Evolutionary conservation across 495 filamentous ascomycete species (phyloP).

Genomic region (Stereocaulon alpinum): DNA sequence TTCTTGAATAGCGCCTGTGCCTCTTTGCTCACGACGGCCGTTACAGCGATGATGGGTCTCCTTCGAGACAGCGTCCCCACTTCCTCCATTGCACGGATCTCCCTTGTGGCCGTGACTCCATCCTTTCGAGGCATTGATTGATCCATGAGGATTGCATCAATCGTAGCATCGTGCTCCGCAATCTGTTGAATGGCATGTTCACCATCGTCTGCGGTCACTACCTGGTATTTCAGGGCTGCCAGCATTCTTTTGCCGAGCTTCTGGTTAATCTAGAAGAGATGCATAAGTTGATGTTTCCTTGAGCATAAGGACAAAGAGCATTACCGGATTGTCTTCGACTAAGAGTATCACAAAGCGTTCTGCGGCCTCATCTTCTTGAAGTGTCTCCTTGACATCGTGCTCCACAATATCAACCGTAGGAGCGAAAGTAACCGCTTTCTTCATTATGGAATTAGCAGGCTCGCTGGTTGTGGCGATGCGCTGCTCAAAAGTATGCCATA

Average conservation of each 20-base stretch:
- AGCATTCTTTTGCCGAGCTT: conserved; percentile 25
- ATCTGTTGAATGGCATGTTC: conserved; percentile 47
- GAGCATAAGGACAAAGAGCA: background rate
- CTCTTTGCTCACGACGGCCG: conserved; percentile 35
- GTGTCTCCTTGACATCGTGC: conserved; percentile 7
- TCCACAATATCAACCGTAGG: conserved; percentile 20
- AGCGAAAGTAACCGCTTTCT: conserved; percentile 21
- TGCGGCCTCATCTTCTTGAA: conserved; percentile 11
- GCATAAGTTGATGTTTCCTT: background rate
- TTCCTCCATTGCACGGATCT: conserved; percentile 24
- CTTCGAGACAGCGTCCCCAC: conserved; percentile 14
- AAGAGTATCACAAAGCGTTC: conserved; percentile 18
- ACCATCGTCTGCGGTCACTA: conserved; percentile 45
- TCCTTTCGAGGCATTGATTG: conserved; percentile 25
- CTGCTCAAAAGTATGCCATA: conserved; percentile 24
- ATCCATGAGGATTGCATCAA: conserved; percentile 26
- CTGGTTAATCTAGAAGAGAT: conserved; percentile 22
- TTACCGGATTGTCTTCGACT: conserved; percentile 26
- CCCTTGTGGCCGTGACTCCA: conserved; percentile 22
- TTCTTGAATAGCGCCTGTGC: conserved; percentile 34
- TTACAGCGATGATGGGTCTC: conserved; percentile 38
- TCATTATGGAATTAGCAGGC: background rate
- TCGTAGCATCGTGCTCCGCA: conserved; percentile 25
- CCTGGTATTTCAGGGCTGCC: conserved; percentile 18
- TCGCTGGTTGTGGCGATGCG: conserved; percentile 18